Conservation (phyloP, 1,284 basidiomycete species). For the Cryptococcus sp. region DNA sequence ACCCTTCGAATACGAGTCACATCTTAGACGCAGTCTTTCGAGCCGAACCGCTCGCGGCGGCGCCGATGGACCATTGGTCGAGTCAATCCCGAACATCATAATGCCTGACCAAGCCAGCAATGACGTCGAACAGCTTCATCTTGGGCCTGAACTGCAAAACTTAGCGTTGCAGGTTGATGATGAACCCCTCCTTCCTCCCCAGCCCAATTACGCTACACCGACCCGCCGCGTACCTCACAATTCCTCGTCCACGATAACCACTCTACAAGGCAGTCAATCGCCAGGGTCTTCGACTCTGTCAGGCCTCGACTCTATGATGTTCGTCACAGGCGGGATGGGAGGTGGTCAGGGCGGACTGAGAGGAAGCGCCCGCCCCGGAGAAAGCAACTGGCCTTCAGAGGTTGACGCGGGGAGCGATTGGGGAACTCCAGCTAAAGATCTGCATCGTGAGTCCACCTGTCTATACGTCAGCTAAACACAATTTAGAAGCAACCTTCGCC, state of each 20-base stretch:
- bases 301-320: constrained; percentile 37
- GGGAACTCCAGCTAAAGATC: constrained; percentile 39
- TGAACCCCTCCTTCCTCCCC: constrained; percentile 18
- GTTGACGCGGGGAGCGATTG: constrained; percentile 41
- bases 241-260: constrained; percentile 39
- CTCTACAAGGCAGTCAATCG: constrained; percentile 25
- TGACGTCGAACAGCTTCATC: constrained; percentile 1
- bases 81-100: constrained; percentile 14
- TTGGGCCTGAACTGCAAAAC: background rate
- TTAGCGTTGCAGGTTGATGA: constrained; percentile 2
- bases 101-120: background rate
- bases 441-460: constrained; percentile 24
- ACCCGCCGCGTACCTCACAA: constrained; percentile 28
- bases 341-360: constrained; percentile 3
- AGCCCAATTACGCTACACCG: constrained; percentile 27
- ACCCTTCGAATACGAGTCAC: constrained; percentile 49
- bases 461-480: background rate
- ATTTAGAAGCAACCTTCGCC: constrained; percentile 24
- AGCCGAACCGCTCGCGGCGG: constrained; percentile 42
- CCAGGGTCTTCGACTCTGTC: constrained; percentile 28
- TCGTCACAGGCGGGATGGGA: constrained; percentile 29
- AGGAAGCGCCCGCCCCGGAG: constrained; percentile 1
- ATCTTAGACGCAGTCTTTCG: constrained; percentile 44
- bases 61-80: constrained; percentile 15
- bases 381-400: constrained; percentile 30